Percentiles rank a stretch among this genome's conserved stretches.
Conservation (phyloP, 2,329 filamentous ascomycete species). For the Thermomyces lanuginosus region DNA sequence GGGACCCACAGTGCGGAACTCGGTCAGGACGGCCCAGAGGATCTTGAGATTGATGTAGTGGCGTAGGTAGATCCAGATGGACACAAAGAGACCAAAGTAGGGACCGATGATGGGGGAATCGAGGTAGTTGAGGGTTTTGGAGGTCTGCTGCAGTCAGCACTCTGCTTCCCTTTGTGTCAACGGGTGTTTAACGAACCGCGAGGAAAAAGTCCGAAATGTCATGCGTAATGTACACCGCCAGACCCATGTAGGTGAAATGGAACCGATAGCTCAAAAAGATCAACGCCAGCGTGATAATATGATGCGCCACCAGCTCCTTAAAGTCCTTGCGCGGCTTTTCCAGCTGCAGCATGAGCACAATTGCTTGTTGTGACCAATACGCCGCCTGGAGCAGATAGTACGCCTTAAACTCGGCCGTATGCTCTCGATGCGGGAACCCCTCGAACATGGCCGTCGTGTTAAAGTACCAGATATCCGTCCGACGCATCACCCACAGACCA, state of each 20-base stretch:
- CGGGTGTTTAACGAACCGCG: conserved; percentile 59
- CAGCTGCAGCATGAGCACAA: conserved; percentile 70
- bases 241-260: conserved; percentile 89
- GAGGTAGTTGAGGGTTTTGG: conserved; percentile 82
- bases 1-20: conserved; percentile 32
- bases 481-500: conserved; percentile 79
- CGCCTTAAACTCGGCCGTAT: conserved; percentile 72
- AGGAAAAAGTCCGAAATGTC: conserved; percentile 94
- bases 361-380: conserved; percentile 90
- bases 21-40: conserved; percentile 30
- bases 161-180: too few relatives aligned
- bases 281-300: conserved; percentile 71
- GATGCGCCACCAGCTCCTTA: conserved; percentile 79
- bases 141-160: conserved; percentile 45
- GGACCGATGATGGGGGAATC: conserved; percentile 62
- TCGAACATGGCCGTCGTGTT: conserved; percentile 85
- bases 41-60: conserved; percentile 46
- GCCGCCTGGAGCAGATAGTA: conserved; percentile 90
- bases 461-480: conserved; percentile 91
- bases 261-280: conserved; percentile 84
- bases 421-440: conserved; percentile 65
- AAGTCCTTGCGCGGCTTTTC: conserved; percentile 94
- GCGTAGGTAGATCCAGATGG: conserved; percentile 74
- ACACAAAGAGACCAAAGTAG: conserved; percentile 71
- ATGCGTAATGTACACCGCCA: conserved; percentile 87